phyloP scores from a whole-genome alignment of 2,329 filamentous ascomycete species.

The Stromatinia cepivora region DNA sequence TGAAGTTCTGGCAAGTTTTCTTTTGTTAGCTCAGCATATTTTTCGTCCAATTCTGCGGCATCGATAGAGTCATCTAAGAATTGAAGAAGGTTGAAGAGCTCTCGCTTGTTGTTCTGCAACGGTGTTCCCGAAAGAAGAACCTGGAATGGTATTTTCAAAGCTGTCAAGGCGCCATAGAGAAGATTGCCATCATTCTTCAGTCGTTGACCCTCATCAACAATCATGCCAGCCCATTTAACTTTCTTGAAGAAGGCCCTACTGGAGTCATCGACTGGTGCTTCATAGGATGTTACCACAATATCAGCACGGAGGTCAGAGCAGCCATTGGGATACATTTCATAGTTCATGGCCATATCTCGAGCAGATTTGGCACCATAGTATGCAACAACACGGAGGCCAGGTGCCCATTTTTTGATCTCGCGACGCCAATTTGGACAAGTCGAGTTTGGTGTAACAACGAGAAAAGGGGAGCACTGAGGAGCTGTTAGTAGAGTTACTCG shows the following conservation, averaged over 20 bases:
- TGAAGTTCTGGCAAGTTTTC: conserved; percentile 82
- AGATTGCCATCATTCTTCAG: conserved; percentile 89
- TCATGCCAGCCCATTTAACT: conserved; percentile 81
- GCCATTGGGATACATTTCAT: conserved; percentile 78
- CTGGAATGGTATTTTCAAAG: conserved; percentile 78
- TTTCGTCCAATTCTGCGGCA: conserved; percentile 70
- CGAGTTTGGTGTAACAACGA: conserved; percentile 90
- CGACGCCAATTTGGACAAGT: conserved; percentile 98
- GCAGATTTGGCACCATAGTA: conserved; percentile 80
- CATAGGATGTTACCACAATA: conserved; percentile 92
- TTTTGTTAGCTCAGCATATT: conserved; percentile 76
- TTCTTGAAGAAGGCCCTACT: conserved; percentile 65
- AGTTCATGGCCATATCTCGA: conserved; percentile 73
- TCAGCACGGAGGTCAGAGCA: conserved; percentile 76
- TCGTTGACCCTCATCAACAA: conserved; percentile 94
- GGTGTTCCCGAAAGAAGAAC: conserved; percentile 86
- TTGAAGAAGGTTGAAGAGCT: conserved; percentile 94
- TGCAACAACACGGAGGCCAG: conserved; percentile 81
- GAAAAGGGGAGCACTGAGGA: conserved; percentile 76
- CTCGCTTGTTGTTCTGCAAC: conserved; percentile 90
- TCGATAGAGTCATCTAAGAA: conserved; percentile 75
- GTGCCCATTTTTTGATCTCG: conserved; percentile 93
- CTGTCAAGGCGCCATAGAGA: conserved; percentile 72
- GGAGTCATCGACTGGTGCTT: conserved; percentile 75
- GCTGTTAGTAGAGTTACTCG: conserved; percentile 51